Percentiles rank a stretch among this genome's conserved stretches.
Conservation (phyloP, 2,329 filamentous ascomycete species). For the Neofusicoccum kwambonambiense region DNA sequence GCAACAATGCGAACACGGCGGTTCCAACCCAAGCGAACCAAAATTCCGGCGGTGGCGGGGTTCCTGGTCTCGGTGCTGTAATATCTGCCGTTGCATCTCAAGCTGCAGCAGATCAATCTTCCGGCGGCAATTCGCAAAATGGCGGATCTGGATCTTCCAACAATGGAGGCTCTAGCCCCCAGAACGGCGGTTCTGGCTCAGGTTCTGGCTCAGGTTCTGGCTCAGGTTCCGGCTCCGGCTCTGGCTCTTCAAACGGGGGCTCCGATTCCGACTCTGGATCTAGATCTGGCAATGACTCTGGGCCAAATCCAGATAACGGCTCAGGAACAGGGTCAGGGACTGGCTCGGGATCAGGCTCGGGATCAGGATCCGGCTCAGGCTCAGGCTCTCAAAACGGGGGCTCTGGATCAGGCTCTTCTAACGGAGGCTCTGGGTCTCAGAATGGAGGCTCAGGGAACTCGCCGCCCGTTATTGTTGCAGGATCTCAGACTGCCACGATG, state of each 20-base stretch:
- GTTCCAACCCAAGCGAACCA: background rate
- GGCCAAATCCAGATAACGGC: too few relatives aligned
- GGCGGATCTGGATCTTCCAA: conserved; percentile 20
- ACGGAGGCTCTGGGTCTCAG: background rate
- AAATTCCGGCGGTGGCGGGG: background rate
- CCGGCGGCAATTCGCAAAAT: conserved; percentile 5
- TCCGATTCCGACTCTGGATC: background rate
- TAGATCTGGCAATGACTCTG: conserved; percentile 10
- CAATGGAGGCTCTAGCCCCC: too few relatives aligned
- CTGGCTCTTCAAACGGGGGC: background rate
- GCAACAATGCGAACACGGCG: background rate
- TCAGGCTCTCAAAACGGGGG: background rate
- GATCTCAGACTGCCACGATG: conserved; percentile 30
- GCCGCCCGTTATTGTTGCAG: conserved; percentile 21
- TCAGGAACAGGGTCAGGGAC: too few relatives aligned
- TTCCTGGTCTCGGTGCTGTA: background rate
- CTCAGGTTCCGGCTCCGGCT: background rate
- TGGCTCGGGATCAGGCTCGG: background rate
- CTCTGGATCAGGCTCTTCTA: background rate
- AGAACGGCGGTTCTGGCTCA: background rate
- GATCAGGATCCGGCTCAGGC: background rate
- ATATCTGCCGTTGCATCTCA: conserved; percentile 4
- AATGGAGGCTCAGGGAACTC: background rate
- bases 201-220: background rate
- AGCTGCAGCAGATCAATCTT: conserved; percentile 6